Conservation (phyloP, 805 yeast species). For the Zygoascus bituminiphila region DNA sequence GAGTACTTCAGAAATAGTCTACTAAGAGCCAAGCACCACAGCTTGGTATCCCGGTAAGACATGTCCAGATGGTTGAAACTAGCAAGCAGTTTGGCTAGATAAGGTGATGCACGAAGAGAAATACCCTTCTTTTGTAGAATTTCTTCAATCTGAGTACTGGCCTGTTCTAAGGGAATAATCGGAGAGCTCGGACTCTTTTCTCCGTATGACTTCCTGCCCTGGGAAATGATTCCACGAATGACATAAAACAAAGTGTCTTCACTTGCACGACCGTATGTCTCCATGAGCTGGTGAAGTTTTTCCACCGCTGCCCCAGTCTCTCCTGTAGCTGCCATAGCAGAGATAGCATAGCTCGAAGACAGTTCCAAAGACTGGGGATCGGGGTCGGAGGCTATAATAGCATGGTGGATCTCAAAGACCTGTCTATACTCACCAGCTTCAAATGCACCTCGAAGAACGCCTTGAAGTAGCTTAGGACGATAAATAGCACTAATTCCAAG, state of each 20-base stretch:
- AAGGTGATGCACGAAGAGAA: not conserved
- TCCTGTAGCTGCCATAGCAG: constrained; percentile 1
- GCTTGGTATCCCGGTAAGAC: not conserved
- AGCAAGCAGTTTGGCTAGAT: not conserved
- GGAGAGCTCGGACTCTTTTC: not conserved
- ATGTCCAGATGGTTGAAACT: not conserved
- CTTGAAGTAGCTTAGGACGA: not conserved
- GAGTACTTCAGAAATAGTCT: not conserved
- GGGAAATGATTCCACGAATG: not conserved
- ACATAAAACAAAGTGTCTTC: not conserved
- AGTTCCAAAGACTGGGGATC: not conserved
- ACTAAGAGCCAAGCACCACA: not conserved
- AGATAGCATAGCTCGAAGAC: not conserved
- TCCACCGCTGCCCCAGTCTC: not conserved
- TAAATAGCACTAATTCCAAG: not conserved
- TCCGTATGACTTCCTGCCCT: not conserved
- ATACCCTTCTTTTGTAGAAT: not conserved
- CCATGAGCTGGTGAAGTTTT: not conserved
- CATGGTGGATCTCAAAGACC: not conserved
- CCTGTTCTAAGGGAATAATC: not conserved
- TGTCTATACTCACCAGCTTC: not conserved
- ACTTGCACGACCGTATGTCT: not conserved
- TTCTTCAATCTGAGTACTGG: not conserved
- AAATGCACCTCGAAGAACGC: not conserved
- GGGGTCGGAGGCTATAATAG: not conserved